These are phyloP conservation scores for Lactifluus rugatus DNA, from an alignment of 768 basidiomycete species.

Conservation along the genomic window DNA sequence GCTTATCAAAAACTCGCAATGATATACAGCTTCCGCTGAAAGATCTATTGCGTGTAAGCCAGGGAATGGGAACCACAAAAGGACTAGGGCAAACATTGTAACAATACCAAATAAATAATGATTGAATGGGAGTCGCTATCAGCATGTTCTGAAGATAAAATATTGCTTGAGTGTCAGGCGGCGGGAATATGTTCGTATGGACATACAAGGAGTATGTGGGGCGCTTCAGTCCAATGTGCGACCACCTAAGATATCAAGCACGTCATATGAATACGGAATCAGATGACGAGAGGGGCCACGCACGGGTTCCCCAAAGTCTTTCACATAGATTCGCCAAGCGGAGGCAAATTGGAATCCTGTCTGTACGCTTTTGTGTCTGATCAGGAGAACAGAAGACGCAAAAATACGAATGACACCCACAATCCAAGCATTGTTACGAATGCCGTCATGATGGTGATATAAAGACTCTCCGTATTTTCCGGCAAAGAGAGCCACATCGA, in stretches of 20 bases:
- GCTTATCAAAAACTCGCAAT: background rate
- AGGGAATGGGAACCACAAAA: background rate
- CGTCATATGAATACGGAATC: background rate
- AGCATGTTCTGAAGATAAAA: background rate
- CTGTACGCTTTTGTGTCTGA: background rate
- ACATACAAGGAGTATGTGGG: background rate
- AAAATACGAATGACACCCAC: background rate
- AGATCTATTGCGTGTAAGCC: background rate
- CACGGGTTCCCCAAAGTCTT: background rate
- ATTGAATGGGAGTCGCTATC: background rate
- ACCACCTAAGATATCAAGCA: background rate
- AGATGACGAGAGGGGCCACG: background rate
- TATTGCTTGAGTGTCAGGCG: background rate
- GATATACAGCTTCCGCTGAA: background rate
- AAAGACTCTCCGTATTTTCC: background rate
- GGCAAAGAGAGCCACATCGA: background rate
- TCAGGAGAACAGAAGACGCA: background rate
- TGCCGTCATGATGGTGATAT: background rate
- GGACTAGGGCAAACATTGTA: background rate
- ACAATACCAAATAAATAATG: background rate
- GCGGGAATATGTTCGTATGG: background rate
- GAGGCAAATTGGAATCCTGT: background rate
- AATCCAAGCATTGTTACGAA: constrained; percentile 2
- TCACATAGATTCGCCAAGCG: background rate
- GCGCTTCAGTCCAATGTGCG: background rate